Evolutionary conservation across 202 grass and related monocot genomes (phyloP).

Genomic region (Schoenoplectus triqueter): DNA sequence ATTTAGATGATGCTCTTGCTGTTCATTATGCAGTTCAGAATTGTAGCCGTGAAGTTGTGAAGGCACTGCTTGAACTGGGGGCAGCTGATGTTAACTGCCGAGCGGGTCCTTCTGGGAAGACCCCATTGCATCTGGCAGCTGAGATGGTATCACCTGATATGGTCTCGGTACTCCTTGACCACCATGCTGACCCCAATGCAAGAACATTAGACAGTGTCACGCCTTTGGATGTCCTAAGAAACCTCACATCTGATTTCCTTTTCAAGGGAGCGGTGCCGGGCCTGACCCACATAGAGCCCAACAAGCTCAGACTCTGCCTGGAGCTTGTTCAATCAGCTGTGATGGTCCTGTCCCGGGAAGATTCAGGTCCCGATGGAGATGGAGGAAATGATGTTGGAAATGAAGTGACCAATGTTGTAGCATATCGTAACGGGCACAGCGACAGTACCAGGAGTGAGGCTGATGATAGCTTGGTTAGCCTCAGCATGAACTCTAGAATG

Average conservation of each 20-base stretch:
- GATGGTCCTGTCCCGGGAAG: constrained; percentile 79
- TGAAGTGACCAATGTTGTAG: constrained; percentile 12
- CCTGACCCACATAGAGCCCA: constrained; percentile 89
- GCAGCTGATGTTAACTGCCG: constrained; percentile 89
- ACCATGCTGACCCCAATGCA: constrained; percentile 91
- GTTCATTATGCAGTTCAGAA: constrained; percentile 95
- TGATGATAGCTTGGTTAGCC: constrained; percentile 82
- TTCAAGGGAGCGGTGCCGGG: constrained; percentile 97
- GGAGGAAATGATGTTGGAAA: constrained; percentile 40
- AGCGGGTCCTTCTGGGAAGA: constrained; percentile 74
- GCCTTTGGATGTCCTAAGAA: constrained; percentile 81
- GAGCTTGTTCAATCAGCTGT: constrained; percentile 96
- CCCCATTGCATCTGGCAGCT: constrained; percentile 78
- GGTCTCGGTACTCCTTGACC: constrained; percentile 97
- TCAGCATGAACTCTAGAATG: constrained; percentile 94
- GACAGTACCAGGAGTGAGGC: constrained; percentile 45
- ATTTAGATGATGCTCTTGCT: constrained; percentile 95
- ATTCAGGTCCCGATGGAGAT: constrained; percentile 37
- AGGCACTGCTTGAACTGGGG: constrained; percentile 95
- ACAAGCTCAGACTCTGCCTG: constrained; percentile 93
- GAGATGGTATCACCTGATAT: constrained; percentile 98
- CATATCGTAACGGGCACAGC: constrained; percentile 42
- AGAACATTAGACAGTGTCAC: constrained; percentile 82
- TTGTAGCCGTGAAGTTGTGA: constrained; percentile 94
- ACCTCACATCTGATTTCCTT: constrained; percentile 97